Evolutionary conservation across 805 yeast species (phyloP).

Genomic region (Nakazawaea ishiwadae): DNA sequence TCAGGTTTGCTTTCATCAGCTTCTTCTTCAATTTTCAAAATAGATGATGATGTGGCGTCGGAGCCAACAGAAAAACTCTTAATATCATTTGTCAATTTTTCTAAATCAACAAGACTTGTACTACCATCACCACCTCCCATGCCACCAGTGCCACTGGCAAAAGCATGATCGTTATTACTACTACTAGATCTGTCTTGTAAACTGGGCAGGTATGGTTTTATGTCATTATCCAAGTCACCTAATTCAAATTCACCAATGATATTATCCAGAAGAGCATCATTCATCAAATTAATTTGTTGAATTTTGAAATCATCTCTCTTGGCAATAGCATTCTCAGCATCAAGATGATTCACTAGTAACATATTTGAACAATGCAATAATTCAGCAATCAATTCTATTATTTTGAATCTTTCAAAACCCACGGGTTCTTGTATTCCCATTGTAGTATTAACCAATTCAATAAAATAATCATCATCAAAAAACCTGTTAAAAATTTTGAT

Average conservation of each 20-base stretch:
- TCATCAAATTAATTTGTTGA: conserved; percentile 37
- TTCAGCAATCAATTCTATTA: conserved; percentile 90
- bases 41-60: too few relatives aligned
- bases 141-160: conserved; percentile 5
- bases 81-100: conserved; percentile 33
- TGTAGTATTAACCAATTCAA: conserved; percentile 42
- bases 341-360: conserved; percentile 78
- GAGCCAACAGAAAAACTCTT: conserved; percentile 3
- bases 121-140: conserved; percentile 24
- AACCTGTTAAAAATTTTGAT: conserved; percentile 26
- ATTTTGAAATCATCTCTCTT: conserved; percentile 70
- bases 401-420: conserved; percentile 86
- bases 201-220: conserved; percentile 23
- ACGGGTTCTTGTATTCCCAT: conserved; percentile 60
- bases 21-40: conserved; percentile 9
- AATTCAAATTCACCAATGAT: conserved; percentile 18
- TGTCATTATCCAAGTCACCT: conserved; percentile 8
- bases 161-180: background rate
- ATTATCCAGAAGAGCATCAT: conserved; percentile 28
- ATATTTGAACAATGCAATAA: conserved; percentile 93
- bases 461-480: conserved; percentile 20
- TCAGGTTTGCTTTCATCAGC: conserved; percentile 18
- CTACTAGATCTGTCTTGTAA: conserved; percentile 14
- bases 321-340: conserved; percentile 58
- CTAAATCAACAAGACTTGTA: conserved; percentile 21